These are phyloP conservation scores for Andalucia godoyi DNA, from an alignment of 78 protist species.

Conservation along the genomic window DNA sequence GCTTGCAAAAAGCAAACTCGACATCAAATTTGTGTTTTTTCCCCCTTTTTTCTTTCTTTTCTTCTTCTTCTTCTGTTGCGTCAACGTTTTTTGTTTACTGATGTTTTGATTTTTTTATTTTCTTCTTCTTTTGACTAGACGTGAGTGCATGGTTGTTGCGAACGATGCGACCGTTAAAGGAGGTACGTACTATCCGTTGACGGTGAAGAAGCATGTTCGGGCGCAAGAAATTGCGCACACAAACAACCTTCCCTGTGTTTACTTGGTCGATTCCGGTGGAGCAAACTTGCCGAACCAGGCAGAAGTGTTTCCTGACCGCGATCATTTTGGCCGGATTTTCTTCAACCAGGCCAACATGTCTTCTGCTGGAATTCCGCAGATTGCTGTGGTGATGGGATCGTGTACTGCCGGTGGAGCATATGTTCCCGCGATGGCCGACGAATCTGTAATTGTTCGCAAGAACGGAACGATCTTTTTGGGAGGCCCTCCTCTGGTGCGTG, in stretches of 20 bases:
- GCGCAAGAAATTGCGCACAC: slow-evolving; percentile 85
- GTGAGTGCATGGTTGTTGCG: slow-evolving; percentile 80
- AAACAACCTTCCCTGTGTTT: slow-evolving; percentile 86
- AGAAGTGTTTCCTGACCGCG: slow-evolving; percentile 88
- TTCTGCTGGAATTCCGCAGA: slow-evolving; percentile 72
- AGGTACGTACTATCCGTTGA: slow-evolving; percentile 94
- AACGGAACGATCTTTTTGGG: slow-evolving; percentile 84
- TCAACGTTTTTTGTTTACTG: no score
- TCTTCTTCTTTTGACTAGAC: slow-evolving; percentile 9
- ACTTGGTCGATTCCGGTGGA: slow-evolving; percentile 89
- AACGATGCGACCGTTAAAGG: slow-evolving; percentile 97
- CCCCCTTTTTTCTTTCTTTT: no score
- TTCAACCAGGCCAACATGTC: slow-evolving; percentile 91
- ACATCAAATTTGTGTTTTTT: no score
- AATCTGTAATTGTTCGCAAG: slow-evolving; percentile 69
- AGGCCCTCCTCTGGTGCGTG: slow-evolving; percentile 91
- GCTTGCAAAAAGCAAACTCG: not conserved
- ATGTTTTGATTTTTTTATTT: no score
- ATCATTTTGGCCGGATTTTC: slow-evolving; percentile 93
- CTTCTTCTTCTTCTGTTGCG: no score
- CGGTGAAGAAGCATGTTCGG: slow-evolving; percentile 81
- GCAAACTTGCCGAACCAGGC: slow-evolving; percentile 81
- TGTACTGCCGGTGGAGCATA: slow-evolving; percentile 98
- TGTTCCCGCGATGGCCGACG: slow-evolving; percentile 95
- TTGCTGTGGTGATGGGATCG: slow-evolving; percentile 93